Base-by-base conservation (phyloP, 352 stramenopile species). In the Globisporangium cederbergense region DNA sequence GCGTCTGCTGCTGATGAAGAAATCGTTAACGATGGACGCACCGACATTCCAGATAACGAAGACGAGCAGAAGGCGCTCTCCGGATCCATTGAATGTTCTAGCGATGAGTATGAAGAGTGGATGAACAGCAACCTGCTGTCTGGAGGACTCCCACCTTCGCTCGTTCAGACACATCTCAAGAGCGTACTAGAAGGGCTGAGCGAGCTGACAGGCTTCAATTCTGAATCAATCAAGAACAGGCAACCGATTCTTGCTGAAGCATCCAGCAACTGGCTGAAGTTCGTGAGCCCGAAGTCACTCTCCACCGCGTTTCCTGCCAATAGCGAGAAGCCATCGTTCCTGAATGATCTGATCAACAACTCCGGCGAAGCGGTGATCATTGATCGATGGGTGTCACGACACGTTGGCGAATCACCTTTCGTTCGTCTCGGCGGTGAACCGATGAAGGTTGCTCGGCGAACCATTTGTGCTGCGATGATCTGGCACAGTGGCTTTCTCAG, bases 401-500 rank as follows among this genome's bases (percentile, higher is more conserved):
- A 96, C 58, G 87, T 93, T 40, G 87, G 87, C 0, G 87, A 96
- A 62, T 96, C 87, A 1, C 85, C 85, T 8, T 92, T 96, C 65
- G 64, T 90, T 43, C 78, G 87, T 42, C 60, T 94, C 14, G 85
- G 85, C 56, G 87, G 89, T 8, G 83, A 93, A 53, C 75, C 88
- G 8, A 96, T 97, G 87, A 95, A 95, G 55, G 75, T 88, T n/a
- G 89, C 89, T 49, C 81, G 88, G 36, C 74, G 88, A 57, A 93
- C 84, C 0, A 82, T 95, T 53, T 93, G 85, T 60, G 89, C 88
- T 50, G 83, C 87, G 2, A 96, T 97, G 87, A 83, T 97, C 53
- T 95, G 88, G 87, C 89, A 97, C 70, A 94, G 75, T 22, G 88
- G 88, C 13, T 91, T 89, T 55, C 66, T 90, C 52, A 73, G 50